Base-by-base conservation (phyloP, 495 filamentous ascomycete genomes). In the Elaphomyces granulatus region DNA sequence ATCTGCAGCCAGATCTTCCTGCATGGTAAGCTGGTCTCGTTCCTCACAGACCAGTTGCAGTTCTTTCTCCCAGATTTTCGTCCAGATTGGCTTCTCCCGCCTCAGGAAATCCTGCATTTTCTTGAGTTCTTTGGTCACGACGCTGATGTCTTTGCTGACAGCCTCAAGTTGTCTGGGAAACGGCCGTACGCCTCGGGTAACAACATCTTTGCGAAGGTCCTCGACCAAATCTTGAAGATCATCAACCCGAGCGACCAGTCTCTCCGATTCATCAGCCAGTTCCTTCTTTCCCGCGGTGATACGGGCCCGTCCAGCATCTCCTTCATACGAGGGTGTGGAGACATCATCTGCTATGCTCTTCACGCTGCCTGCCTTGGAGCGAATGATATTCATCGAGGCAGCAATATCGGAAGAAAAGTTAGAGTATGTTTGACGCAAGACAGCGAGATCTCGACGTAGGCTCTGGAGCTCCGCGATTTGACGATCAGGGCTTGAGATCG, bases 31-130 rank as follows among this genome's bases (percentile, higher is more conserved):
- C 50, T 93, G 77, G 51, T 96, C 88, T 49, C 87, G 78, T 45
- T 94, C 92, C 46, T 87, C 84, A 61, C 87, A 96, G 10, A 99
- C 90, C 35, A 85, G 71, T 57, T 94, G 79, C 34, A 99, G 66
- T 51, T 96, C 87, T 59, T 85, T 82, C 71, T 95, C 87, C 90
- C 92, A 96, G 43, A 96, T 90, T 70, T 94, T 94, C 17, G 82
- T 92, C 85, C 90, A 99, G 34, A 94, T 63, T 0, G 90, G 90
- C 59, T 92, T 93, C 71, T 99, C 90, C 17, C 70, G 70, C 48
- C 78, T 80, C 55, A 96, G 71, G 66, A 81, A 94, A 30, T 93
- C 87, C 47, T 90, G 78, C 77, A 96, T 83, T 65, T 85, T 87
- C 75, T 86, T 94, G 32, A 99, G 78, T 50, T 95, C 86, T 44